Base-by-base conservation (phyloP, 345 rosid species). In the Lepidium didymum region DNA sequence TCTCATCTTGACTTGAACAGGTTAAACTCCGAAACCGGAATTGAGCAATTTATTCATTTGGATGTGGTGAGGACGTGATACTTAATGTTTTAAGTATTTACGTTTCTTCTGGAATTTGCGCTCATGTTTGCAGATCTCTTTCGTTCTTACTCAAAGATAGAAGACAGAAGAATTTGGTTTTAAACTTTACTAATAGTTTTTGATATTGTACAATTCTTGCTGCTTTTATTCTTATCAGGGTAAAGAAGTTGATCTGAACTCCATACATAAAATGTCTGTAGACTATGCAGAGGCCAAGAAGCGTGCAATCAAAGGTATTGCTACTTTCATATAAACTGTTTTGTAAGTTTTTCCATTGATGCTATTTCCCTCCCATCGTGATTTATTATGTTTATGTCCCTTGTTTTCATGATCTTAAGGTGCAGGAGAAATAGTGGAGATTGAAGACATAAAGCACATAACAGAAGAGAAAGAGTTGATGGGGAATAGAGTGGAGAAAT, bases 221-320 rank as follows among this genome's bases (percentile, higher is more conserved):
- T 1, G 7, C 13, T 7, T 54, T 36, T 52, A 13, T 61, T 29
- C 49, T 58, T 41, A 29, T 64, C 77, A 90, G 99, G 90, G 84
- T 40, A 55, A 12, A 49, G 86, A 84, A 62, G 67, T 88, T 77
- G 91, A 81, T 77, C 36, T 87, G 59, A 51, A 64, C 21, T 66
- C 55, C 63, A 42, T 91, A 15, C 82, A 82, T 68, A 85, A 76
- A 65, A 69, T 71, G 79, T 79, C 92, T 55, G 58, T 33, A 4
- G 88, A 78, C 31, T 91, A 94, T 75, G 86, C 84, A 7, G 79
- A 79, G 62, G 85, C 88, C 52, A 94, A 91, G 86, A 84, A 82
- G 64, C 83, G 53, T 15, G 90, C 91, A 58, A 72, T 87, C 29
- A 44, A 75, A 87, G 85, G 97, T 94, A n/a, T 75, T 67, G 41